Conservation (phyloP, 768 basidiomycete species). For the Strobilomyces dryophilus region DNA sequence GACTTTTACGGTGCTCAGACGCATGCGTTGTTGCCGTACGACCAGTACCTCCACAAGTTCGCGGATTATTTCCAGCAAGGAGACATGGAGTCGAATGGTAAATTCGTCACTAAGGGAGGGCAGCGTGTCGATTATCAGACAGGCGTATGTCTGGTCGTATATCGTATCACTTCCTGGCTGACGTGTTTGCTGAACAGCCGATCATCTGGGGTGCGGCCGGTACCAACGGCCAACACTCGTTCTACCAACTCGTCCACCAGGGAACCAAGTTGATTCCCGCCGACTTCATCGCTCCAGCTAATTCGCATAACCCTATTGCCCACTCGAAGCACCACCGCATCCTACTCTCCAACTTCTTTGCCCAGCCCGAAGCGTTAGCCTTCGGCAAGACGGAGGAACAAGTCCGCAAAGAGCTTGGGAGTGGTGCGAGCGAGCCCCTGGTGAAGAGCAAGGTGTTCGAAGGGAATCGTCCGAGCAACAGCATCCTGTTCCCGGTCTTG, state of each 20-base stretch:
- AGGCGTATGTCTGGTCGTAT: conserved; percentile 56
- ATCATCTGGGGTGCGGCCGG: conserved; percentile 99
- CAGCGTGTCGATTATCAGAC: conserved; percentile 94
- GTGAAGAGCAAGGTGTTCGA: conserved; percentile 98
- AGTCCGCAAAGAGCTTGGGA: conserved; percentile 66
- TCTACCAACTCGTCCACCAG: conserved; percentile 97
- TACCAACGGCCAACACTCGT: conserved; percentile 98
- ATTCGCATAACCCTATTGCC: conserved; percentile 84
- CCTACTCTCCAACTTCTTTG: conserved; percentile 96
- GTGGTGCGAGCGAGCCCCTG: conserved; percentile 73
- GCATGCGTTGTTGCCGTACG: conserved; percentile 92
- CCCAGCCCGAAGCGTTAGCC: conserved; percentile 95
- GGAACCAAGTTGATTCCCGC: conserved; percentile 90
- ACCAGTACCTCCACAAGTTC: conserved; percentile 99
- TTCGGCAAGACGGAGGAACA: conserved; percentile 96
- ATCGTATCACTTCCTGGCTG: not conserved
- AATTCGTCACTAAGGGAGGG: conserved; percentile 92
- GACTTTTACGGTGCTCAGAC: conserved; percentile 98
- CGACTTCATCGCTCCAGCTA: conserved; percentile 89
- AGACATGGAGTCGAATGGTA: conserved; percentile 99
- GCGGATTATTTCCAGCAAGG: conserved; percentile 99
- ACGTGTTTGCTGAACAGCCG: conserved; percentile 46
- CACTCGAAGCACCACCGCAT: conserved; percentile 94
- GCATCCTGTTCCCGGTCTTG: conserved; percentile 89
- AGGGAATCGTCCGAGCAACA: conserved; percentile 96